phyloP scores from a whole-genome alignment of 2,329 filamentous ascomycete genomes.

The Xylaria sp. region DNA sequence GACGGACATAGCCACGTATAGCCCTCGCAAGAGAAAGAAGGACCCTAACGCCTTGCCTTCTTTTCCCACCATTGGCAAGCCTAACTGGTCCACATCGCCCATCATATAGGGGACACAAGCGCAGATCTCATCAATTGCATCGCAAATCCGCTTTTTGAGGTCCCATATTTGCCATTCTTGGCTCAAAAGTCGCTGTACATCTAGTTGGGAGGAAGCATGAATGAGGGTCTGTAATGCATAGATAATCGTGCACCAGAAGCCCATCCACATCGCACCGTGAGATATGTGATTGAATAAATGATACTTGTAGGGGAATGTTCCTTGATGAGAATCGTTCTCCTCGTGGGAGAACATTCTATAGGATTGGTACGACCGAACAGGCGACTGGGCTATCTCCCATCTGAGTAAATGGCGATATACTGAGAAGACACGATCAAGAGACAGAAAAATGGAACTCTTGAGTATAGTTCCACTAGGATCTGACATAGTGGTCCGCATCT shows the following conservation, averaged over 20 bases:
- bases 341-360: not conserved
- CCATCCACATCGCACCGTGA: constrained; percentile 25
- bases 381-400: constrained; percentile 10
- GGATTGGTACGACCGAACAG: constrained; percentile 18
- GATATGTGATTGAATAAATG: constrained; percentile 28
- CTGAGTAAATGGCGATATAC: constrained; percentile 12
- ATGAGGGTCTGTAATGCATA: constrained; percentile 25
- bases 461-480: not conserved
- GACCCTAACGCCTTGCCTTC: constrained; percentile 29
- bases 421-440: constrained; percentile 15
- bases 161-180: not conserved
- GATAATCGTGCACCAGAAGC: constrained; percentile 27
- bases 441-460: constrained; percentile 7
- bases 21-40: constrained; percentile 23
- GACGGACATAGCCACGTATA: constrained; percentile 27
- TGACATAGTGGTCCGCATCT: not conserved
- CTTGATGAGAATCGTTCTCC: not conserved
- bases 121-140: constrained; percentile 27
- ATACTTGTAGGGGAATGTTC: constrained; percentile 9
- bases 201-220: constrained; percentile 1
- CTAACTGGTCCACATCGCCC: constrained; percentile 27
- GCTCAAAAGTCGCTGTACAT: constrained; percentile 1
- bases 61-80: constrained; percentile 17
- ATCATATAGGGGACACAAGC: constrained; percentile 30
- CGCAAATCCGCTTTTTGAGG: constrained; percentile 13